Base-by-base conservation (phyloP, 306 rosid genomes). In the Spatholobus suberectus region DNA sequence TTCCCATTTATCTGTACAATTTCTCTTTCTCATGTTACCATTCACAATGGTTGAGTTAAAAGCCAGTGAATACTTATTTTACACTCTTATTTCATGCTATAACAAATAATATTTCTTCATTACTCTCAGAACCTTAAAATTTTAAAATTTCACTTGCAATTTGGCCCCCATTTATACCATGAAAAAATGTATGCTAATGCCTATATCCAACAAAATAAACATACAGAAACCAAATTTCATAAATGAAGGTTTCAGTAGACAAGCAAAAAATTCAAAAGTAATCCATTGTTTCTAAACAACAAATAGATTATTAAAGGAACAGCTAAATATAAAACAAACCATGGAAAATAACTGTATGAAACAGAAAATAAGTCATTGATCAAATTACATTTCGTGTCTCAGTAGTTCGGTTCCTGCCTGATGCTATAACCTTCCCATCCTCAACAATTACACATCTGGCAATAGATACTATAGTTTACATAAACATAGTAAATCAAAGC, bases 361-460 rank as follows among this genome's bases (percentile, higher is more conserved):
- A 49, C 59, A 32, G 23, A 81, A 69, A 73, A 74, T 55, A 34
- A 23, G 32, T n/a, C 18, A 51, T 66, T 35, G 66, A 65, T 62
- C 49, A 77, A 51, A 84, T 86, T 89, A 94, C 99, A 79, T 96
- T 91, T 77, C 95, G 91, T 13, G 98, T 88, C 93, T 94, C 95
- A 2, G 80, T 94, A 38, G 99, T 91, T 73, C 87, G 89, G 71
- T 96, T 96, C 84, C 99, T 92, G 85, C 99, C 99, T 0, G 87
- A 85, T 74, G 99, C 86, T 72, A 96, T 80, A 77, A 89, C 93
- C 77, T 88, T 89, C 38, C 90, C 96, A 77, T 90, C 93, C 75
- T 90, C 91, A 87, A 92, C 92, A 81, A 96, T 87, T 76, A 94
- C 97, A 84, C 97, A 94, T 40, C 94, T 93, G 89, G 65, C 70